These are phyloP conservation scores for Helicocarpus griseus DNA, from an alignment of 2,329 filamentous ascomycete species.

Conservation along the genomic window DNA sequence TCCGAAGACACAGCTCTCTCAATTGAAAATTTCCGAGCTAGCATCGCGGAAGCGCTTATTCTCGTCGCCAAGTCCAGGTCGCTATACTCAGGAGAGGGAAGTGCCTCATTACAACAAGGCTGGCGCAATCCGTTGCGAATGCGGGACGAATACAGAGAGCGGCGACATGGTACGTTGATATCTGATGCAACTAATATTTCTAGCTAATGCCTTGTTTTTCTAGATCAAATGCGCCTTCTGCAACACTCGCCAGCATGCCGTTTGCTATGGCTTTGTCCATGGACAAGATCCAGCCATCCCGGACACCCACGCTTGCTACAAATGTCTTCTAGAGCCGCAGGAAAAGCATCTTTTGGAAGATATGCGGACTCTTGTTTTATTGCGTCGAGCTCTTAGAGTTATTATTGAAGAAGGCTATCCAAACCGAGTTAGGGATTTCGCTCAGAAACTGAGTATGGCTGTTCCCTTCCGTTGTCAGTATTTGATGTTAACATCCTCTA, in stretches of 20 bases:
- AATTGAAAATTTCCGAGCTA: conserved; percentile 14
- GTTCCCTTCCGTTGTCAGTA: not conserved
- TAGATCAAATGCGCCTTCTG: conserved; percentile 39
- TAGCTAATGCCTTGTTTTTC: conserved; percentile 10
- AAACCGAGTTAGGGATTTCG: conserved; percentile 16
- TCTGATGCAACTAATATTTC: conserved; percentile 6
- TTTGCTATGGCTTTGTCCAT: conserved; percentile 37
- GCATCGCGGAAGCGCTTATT: conserved; percentile 5
- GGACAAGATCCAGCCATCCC: conserved; percentile 30
- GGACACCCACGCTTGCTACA: conserved; percentile 37
- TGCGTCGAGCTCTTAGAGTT: conserved; percentile 20
- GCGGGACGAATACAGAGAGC: conserved; percentile 30
- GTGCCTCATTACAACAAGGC: not conserved
- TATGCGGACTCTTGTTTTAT: conserved; percentile 20
- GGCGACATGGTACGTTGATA: conserved; percentile 30
- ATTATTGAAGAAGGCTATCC: conserved; percentile 23
- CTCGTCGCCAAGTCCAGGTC: not conserved
- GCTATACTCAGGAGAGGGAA: not conserved
- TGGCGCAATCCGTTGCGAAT: conserved; percentile 29
- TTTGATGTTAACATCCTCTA: conserved; percentile 10
- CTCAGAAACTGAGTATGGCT: conserved; percentile 24
- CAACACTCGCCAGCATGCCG: conserved; percentile 35
- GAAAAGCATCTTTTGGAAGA: conserved; percentile 19
- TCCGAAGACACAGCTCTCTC: conserved; percentile 12
- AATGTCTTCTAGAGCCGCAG: conserved; percentile 30